Evolutionary conservation across 192 early-diverging fungal genomes (phyloP), one percentile per base, ranked within the genome.

Genomic region (Coemansia furcata): DNA sequence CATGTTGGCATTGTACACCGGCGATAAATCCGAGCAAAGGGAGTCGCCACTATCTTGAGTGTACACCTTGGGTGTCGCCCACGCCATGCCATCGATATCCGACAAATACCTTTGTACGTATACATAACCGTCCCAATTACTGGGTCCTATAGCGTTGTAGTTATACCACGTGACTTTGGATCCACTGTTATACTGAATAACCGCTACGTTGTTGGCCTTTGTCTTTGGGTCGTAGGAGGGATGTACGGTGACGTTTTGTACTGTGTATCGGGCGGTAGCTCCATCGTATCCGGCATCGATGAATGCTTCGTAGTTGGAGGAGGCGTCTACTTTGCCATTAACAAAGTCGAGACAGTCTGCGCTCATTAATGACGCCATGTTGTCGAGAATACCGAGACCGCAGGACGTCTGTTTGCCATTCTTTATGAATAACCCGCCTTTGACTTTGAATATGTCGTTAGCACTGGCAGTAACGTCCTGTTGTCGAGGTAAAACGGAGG

Each of bases 191-290:
- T 60, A 77, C 42, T 68, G 55, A 6, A 77, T 17, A 15, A 72
- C 3, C 0, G 75, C 75, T 19, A 77, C 57, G 36, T 77, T 77
- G 50, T 77, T 77, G 36, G 75, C 70, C 58, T 69, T 68, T 21
- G 66, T 68, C 6, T 15, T 21, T 1, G 65, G 12, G 63, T 66
- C 33, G 42, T 71, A 77, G 0, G n/a, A 8, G 1, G 75, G 75
- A 35, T 77, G 75, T 19, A 77, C 75, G 6, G 66, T 59, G 11
- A 77, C 50, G 6, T 65, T 44, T 15, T 36, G 47, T 2, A 70
- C 42, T 0, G 15, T 39, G 66, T 62, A 57, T 3, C 46, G 32
- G 3, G 21, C 61, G 0, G 62, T 37, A 32, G 39, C 37, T 33
- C 55, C 47, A 30, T 62, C 58, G 15, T 19, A 38, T 0, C 62